phyloP scores from a whole-genome alignment of 495 filamentous ascomycete genomes.

The Choiromyces venosus region DNA sequence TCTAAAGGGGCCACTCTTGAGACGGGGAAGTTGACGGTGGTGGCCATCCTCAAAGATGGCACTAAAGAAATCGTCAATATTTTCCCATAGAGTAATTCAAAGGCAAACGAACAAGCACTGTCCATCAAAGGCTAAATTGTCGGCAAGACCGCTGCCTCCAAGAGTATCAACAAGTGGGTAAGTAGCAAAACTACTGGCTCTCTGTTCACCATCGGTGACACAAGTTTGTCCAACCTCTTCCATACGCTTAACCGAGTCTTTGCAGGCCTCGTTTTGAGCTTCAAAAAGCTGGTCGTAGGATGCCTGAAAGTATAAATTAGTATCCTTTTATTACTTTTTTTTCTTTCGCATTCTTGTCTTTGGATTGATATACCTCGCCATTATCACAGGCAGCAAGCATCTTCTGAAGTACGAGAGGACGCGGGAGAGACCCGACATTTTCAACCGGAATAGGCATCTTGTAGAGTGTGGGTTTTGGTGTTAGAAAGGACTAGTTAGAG shows the following conservation, averaged over 20 bases:
- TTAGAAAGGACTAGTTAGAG: not conserved
- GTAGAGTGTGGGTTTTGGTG: not conserved
- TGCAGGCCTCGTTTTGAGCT: constrained; percentile 46
- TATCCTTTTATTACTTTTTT: not conserved
- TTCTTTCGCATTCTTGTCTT: not conserved
- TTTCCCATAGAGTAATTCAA: not conserved
- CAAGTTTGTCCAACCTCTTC: constrained; percentile 43
- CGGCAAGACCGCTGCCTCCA: constrained; percentile 44
- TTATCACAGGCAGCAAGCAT: constrained; percentile 45
- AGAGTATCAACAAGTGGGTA: constrained; percentile 46
- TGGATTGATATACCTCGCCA: constrained; percentile 32
- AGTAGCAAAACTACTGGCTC: constrained; percentile 46
- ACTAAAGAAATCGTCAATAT: constrained; percentile 14
- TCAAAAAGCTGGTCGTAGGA: constrained; percentile 32
- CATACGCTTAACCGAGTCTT: constrained; percentile 46
- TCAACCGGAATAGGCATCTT: constrained; percentile 44
- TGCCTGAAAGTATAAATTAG: constrained; percentile 12
- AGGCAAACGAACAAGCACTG: constrained; percentile 44
- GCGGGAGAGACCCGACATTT: constrained; percentile 47
- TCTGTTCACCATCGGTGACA: constrained; percentile 47
- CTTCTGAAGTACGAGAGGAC: constrained; percentile 44
- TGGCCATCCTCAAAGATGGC: constrained; percentile 49
- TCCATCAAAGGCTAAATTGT: constrained; percentile 43
- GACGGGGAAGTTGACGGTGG: constrained; percentile 45
- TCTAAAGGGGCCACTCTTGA: constrained; percentile 44